phyloP scores from a whole-genome alignment of 2,329 filamentous ascomycete species.

The Fulvia fulva region DNA sequence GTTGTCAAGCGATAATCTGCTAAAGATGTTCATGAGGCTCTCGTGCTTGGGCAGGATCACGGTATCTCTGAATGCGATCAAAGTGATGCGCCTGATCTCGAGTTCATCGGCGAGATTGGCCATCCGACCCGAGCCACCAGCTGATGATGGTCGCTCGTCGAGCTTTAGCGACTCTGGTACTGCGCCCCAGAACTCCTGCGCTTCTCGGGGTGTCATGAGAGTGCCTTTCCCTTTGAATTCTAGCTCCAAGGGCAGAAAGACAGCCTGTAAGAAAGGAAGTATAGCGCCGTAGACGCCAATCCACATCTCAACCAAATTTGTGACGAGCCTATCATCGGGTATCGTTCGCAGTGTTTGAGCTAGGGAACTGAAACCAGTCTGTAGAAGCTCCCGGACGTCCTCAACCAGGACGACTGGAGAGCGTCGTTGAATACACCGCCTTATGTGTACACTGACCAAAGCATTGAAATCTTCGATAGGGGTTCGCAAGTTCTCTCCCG shows the following conservation, averaged over 20 bases:
- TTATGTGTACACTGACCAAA: slow-evolving; percentile 73
- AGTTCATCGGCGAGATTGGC: slow-evolving; percentile 57
- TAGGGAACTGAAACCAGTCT: slow-evolving; percentile 79
- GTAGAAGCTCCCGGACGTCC: slow-evolving; percentile 69
- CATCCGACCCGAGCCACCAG: slow-evolving; percentile 33
- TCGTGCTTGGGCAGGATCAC: slow-evolving; percentile 88
- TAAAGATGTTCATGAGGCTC: slow-evolving; percentile 83
- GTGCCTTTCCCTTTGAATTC: slow-evolving; percentile 84
- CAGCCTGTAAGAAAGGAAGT: slow-evolving; percentile 88
- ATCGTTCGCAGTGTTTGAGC: slow-evolving; percentile 77
- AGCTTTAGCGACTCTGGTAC: slow-evolving; percentile 46
- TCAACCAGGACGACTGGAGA: slow-evolving; percentile 69
- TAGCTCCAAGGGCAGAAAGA: slow-evolving; percentile 87
- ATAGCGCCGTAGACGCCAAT: slow-evolving; percentile 86
- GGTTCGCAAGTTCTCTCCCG: slow-evolving; percentile 73
- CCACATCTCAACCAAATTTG: slow-evolving; percentile 89
- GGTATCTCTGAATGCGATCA: slow-evolving; percentile 82
- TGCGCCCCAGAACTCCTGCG: slow-evolving; percentile 85
- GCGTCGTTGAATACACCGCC: slow-evolving; percentile 70
- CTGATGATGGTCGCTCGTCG: slow-evolving; percentile 42
- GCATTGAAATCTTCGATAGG: slow-evolving; percentile 81
- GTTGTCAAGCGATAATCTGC: slow-evolving; percentile 80
- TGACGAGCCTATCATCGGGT: slow-evolving; percentile 83
- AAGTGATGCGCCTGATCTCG: slow-evolving; percentile 82
- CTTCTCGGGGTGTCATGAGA: slow-evolving; percentile 72